These are phyloP conservation scores for Chamaenerion angustifolium DNA, from an alignment of 345 rosid genomes.

Conservation along the genomic window DNA sequence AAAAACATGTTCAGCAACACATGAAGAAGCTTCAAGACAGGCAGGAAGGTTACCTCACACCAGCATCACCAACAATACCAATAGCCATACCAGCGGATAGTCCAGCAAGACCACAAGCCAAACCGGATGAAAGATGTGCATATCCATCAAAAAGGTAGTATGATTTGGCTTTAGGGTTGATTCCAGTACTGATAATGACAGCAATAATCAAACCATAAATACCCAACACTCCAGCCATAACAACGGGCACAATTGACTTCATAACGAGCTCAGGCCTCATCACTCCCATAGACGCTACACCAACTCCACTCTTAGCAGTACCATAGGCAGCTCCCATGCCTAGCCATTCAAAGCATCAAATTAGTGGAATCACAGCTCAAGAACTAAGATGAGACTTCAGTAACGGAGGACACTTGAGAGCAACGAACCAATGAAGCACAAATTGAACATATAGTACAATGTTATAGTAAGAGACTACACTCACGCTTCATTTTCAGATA, in stretches of 20 bases:
- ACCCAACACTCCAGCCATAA: conserved; percentile 4
- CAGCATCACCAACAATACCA: not conserved
- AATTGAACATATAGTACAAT: no score
- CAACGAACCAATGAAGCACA: no score
- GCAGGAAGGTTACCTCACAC: not conserved
- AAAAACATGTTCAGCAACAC: no score
- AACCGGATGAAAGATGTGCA: not conserved
- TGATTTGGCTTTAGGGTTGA: not conserved
- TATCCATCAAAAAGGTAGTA: conserved; percentile 2
- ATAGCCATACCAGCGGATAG: conserved; percentile 3
- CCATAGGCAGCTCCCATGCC: conserved; percentile 3
- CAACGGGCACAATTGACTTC: conserved; percentile 1
- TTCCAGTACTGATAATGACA: conserved; percentile 1
- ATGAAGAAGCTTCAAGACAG: no score
- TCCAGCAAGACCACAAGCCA: conserved; percentile 2
- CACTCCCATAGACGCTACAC: conserved; percentile 2
- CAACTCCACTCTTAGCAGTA: not conserved
- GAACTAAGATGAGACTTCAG: no score
- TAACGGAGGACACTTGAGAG: no score
- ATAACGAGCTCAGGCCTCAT: conserved; percentile 1
- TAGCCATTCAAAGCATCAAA: not conserved
- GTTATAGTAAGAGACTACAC: no score
- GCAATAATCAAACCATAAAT: conserved; percentile 2
- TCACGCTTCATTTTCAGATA: no score
- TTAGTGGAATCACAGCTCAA: no score